Evolutionary conservation across 78 protist species (phyloP).

Genomic region (Dictyostelium intermedium): DNA sequence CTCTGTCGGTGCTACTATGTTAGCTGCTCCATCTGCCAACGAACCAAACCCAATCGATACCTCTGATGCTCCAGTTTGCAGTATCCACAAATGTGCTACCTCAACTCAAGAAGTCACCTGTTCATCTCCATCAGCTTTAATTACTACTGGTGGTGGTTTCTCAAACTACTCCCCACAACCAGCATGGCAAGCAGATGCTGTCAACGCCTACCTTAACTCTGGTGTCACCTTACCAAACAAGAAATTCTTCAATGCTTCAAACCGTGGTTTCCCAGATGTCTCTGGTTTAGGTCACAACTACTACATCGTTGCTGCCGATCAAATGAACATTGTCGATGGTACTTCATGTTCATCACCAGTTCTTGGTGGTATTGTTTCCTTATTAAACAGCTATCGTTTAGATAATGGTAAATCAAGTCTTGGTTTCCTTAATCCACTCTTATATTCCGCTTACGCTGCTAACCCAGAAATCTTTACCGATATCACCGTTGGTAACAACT

Average conservation of each 20-base stretch:
- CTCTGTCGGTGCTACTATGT: constrained; percentile 73
- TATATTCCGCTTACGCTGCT: neutral
- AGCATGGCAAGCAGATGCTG: constrained; percentile 31
- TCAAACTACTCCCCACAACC: constrained; percentile 16
- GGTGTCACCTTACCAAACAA: constrained; percentile 29
- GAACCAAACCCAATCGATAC: neutral
- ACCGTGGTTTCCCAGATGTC: constrained; percentile 79
- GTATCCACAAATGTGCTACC: constrained; percentile 12
- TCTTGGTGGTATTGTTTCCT: constrained; percentile 61
- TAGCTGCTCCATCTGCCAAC: constrained; percentile 21
- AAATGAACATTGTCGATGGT: constrained; percentile 25
- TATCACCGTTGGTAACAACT: constrained; percentile 61
- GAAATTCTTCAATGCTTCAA: constrained; percentile 3
- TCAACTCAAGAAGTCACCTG: constrained; percentile 42
- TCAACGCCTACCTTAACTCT: constrained; percentile 18
- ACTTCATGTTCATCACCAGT: constrained; percentile 78
- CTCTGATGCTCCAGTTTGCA: neutral
- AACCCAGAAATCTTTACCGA: constrained; percentile 23
- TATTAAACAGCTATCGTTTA: constrained; percentile 64
- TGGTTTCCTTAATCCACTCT: constrained; percentile 72
- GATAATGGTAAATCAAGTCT: constrained; percentile 14
- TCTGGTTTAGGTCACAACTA: constrained; percentile 73
- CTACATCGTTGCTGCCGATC: neutral
- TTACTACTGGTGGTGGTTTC: constrained; percentile 84
- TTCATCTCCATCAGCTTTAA: constrained; percentile 41